Base-by-base conservation (phyloP, 2,329 filamentous ascomycete species). In the Mycosphaerella sp. region DNA sequence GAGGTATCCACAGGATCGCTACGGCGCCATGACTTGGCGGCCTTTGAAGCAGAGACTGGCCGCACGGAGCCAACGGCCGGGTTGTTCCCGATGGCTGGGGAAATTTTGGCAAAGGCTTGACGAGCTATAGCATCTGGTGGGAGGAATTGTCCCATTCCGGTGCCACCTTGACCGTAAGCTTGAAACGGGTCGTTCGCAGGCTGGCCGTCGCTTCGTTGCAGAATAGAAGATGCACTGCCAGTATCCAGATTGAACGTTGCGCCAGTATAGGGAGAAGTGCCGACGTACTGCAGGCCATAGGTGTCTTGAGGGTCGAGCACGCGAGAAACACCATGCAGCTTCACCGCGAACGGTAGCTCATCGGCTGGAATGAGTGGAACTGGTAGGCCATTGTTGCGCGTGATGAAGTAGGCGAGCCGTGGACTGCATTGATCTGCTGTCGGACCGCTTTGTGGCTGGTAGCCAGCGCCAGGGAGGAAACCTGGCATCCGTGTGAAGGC, bases 331-430 rank as follows among this genome's bases (percentile, higher is more conserved):
- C 67, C 69, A 27, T 64, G 59, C 9, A 74, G 62, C n/a, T 65
- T 62, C 40, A 72, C 63, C 0, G 58, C 58, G 44, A 56, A 53
- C n/a, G 72, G 70, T 3, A 75, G 64, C 57, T 74, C 71, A 47
- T 75, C 73, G 5, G 64, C 66, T 14, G 72, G 69, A 12, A 74
- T 61, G 3, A 75, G 60, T 4, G 72, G 71, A 0, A 73, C 65
- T 44, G 69, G 60, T 7, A 57, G 52, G 10, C 66, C 65, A 30
- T 64, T 57, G 58, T 21, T 30, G 18, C 71, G 70, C 42, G 68
- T 60, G 48, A 75, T 66, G 58, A 69, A 73, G 59, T 66, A 71
- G 12, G 62, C 59, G 21, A 67, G 55, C 4, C 59, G 56, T 17
- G 59, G 55, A 25, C 55, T 52, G 36, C 36, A 39, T 25, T 44